These are phyloP conservation scores for Capniomyces stellatus DNA, from an alignment of 371 early-diverging fungal species.

Conservation along the genomic window DNA sequence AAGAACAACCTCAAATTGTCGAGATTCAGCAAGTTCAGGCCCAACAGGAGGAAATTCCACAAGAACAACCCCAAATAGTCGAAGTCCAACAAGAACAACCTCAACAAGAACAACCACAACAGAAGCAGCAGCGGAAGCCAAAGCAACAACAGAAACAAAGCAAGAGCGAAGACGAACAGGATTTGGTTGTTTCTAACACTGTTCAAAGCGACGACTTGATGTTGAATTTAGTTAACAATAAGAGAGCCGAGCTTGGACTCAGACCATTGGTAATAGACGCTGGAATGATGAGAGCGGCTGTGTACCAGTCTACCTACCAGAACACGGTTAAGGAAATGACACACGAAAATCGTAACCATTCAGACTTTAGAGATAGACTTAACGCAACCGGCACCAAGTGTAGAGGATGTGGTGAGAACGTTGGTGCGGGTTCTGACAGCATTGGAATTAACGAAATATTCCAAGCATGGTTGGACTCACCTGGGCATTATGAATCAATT, in stretches of 20 bases:
- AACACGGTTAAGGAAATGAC: slow-evolving; percentile 12
- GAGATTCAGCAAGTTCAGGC: too few species aligned
- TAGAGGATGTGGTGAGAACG: slow-evolving; percentile 14
- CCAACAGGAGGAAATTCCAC: too few species aligned
- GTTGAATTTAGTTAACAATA: neutral
- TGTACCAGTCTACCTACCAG: slow-evolving; percentile 20
- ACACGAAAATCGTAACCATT: slow-evolving; percentile 12
- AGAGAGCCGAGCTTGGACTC: neutral
- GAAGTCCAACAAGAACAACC: neutral
- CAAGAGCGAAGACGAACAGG: too few species aligned
- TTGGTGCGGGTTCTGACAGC: slow-evolving; percentile 8
- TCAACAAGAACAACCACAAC: too few species aligned
- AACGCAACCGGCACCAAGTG: slow-evolving; percentile 8
- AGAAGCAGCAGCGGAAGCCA: too few species aligned
- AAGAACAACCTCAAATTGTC: too few species aligned
- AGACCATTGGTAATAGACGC: neutral
- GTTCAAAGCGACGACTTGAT: too few species aligned
- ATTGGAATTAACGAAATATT: slow-evolving; percentile 13
- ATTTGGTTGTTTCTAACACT: too few species aligned
- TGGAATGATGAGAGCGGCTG: neutral
- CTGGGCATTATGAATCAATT: slow-evolving; percentile 18
- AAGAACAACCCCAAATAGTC: too few species aligned
- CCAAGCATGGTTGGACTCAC: slow-evolving; percentile 16
- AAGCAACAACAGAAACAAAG: too few species aligned
- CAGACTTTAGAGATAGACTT: slow-evolving; percentile 10